Percentiles rank a stretch among this genome's conserved stretches.
Evolutionary conservation across 306 rosid genomes (phyloP).

Genomic region (Castanospermum australe): DNA sequence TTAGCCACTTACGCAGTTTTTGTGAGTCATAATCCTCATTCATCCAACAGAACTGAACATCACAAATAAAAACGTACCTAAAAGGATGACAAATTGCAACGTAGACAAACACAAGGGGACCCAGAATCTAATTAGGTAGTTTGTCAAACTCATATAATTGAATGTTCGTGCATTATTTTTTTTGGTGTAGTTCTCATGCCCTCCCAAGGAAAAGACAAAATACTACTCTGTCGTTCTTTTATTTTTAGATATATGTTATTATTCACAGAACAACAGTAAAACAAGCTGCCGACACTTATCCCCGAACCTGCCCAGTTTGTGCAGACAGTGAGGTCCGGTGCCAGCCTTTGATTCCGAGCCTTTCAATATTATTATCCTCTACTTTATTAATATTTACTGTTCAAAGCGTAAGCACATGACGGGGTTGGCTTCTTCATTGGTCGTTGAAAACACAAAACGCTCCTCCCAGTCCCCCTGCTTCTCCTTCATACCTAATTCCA

Average conservation of each 20-base stretch:
- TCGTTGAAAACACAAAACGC: not conserved
- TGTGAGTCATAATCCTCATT: not conserved
- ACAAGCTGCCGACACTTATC: conserved; percentile 66
- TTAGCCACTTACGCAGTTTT: not conserved
- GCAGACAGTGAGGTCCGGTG: conserved; percentile 4
- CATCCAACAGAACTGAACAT: not conserved
- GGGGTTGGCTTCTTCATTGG: conserved; percentile 9
- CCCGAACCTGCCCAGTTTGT: conserved; percentile 20
- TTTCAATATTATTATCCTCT: conserved; percentile 7
- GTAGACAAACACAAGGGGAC: not conserved
- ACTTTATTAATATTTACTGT: not conserved
- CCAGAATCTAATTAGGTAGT: conserved; percentile 18
- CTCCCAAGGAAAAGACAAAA: conserved; percentile 19
- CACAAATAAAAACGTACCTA: not conserved
- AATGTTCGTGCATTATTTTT: conserved; percentile 14
- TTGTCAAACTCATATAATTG: conserved; percentile 35
- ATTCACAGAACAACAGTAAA: not conserved
- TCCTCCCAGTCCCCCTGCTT: not conserved
- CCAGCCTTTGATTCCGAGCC: conserved; percentile 18
- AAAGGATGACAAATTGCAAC: not conserved
- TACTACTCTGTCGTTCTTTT: not conserved
- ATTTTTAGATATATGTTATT: not conserved
- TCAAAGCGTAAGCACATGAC: not conserved
- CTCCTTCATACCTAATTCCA: conserved; percentile 29
- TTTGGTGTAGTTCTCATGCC: not conserved